Evolutionary conservation across 495 filamentous ascomycete genomes (phyloP), one percentile per base, ranked within the genome.

Genomic region (Annulohypoxylon stygium): DNA sequence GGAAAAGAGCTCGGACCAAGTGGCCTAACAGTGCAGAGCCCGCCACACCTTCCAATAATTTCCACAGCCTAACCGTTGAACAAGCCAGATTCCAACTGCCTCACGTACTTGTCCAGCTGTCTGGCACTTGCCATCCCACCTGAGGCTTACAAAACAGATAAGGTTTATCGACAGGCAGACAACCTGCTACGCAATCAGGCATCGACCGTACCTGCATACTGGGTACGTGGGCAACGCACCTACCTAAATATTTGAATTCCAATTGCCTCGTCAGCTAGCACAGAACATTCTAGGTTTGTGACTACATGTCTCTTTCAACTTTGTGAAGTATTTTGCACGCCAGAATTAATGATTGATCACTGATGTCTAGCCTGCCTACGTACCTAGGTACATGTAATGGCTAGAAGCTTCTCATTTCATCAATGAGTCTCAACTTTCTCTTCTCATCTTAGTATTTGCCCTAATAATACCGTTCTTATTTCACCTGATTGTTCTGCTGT

Each of bases 1-100:
- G 39, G 54, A 50, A 50, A 69, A 64, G 68, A 78, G 77, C 77
- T 78, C 77, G 77, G 77, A 78, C 77, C 77, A 77, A 37, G 50
- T 73, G 63, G 61, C 33, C 69, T 64, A 69, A 25, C n/a, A 18
- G 39, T 12, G 26, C 36, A 47, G 51, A 20, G 69, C 47, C 75
- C 77, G 77, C 77, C 77, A 78, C 77, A 78, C 72, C 75, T 78
- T 78, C 77, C 61, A 78, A 78, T 62, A 20, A 66, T 51, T 78
- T 78, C 77, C 70, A 78, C 75, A 71, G 64, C 64, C 61, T 67
- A 57, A 47, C 48, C 30, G 48, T 51, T 39, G 55, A 64, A 73
- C 70, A 69, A 70, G 75, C 73, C 75, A 77, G 75, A 73, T 77
- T 74, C 65, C 69, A 14, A 64, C 54, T 47, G 18, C 7, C 20